phyloP scores from a whole-genome alignment of 352 stramenopile genomes.

The Aphanomyces invadans region DNA sequence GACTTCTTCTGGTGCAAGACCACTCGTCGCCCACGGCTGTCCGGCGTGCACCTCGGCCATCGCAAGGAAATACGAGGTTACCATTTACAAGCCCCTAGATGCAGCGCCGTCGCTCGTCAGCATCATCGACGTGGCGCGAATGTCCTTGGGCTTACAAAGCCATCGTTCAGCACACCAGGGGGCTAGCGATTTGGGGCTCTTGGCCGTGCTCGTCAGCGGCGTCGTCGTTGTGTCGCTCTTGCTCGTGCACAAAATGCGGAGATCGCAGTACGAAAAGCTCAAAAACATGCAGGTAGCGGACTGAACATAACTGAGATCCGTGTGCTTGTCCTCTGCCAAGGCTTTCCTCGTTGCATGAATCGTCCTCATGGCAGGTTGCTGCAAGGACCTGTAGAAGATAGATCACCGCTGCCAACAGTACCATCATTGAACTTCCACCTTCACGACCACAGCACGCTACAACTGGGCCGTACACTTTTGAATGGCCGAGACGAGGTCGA shows the following conservation, averaged over 20 bases:
- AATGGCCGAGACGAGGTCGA: constrained; percentile 23
- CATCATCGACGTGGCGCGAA: background rate
- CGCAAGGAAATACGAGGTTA: background rate
- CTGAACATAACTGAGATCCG: background rate
- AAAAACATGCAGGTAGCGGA: background rate
- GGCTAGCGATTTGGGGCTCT: background rate
- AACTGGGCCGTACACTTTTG: constrained; percentile 2
- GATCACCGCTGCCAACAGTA: too few relatives aligned
- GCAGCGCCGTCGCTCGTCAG: background rate
- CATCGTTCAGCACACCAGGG: background rate
- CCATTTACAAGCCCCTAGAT: background rate
- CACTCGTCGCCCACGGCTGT: background rate
- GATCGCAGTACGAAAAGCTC: constrained; percentile 21
- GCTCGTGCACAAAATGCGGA: constrained; percentile 9
- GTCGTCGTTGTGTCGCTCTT: constrained; percentile 20
- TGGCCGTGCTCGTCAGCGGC: constrained; percentile 18
- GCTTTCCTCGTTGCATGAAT: too few relatives aligned
- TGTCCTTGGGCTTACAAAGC: constrained; percentile 8
- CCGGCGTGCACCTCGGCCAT: background rate
- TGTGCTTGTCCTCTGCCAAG: background rate
- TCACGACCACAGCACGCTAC: too few relatives aligned
- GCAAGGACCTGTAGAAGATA: too few relatives aligned
- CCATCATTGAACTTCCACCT: too few relatives aligned
- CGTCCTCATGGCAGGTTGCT: too few relatives aligned
- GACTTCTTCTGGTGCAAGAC: background rate